phyloP scores from a whole-genome alignment of 2,329 filamentous ascomycete genomes.

The Pseudohalonectria lignicola region DNA sequence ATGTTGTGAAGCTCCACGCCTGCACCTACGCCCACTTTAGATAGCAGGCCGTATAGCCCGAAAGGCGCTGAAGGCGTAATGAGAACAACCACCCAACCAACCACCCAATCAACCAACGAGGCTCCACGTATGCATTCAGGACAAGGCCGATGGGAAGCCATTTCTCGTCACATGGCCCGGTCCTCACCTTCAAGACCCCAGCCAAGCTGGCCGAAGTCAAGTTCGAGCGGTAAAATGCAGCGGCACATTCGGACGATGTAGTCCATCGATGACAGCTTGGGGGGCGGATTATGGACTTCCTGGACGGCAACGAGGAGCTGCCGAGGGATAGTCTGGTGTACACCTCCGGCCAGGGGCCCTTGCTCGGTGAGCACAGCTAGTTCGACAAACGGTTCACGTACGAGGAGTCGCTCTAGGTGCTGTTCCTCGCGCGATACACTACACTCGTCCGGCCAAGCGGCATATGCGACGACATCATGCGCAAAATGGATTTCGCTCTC shows the following conservation, averaged over 20 bases:
- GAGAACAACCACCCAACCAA: too few relatives aligned
- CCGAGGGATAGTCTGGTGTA: conserved; percentile 38
- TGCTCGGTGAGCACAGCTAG: conserved; percentile 45
- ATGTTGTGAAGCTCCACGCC: too few relatives aligned
- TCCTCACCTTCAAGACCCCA: conserved; percentile 28
- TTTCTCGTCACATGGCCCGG: too few relatives aligned
- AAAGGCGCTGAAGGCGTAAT: too few relatives aligned
- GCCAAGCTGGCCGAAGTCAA: conserved; percentile 39
- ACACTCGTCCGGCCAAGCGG: conserved; percentile 23
- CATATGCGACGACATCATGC: conserved; percentile 35
- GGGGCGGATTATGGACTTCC: conserved; percentile 32
- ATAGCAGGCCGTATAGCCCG: too few relatives aligned
- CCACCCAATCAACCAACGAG: too few relatives aligned
- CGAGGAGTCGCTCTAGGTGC: conserved; percentile 46
- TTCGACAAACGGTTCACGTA: conserved; percentile 50
- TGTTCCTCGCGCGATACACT: conserved; percentile 36
- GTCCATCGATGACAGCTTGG: conserved; percentile 39
- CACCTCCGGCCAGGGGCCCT: conserved; percentile 44
- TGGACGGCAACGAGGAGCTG: conserved; percentile 28
- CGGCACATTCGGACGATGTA: conserved; percentile 41
- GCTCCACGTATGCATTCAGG: too few relatives aligned
- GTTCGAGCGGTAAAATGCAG: conserved; percentile 45
- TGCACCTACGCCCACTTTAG: too few relatives aligned
- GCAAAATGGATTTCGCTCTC: conserved; percentile 43
- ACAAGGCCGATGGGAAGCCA: too few relatives aligned